Percentiles rank a stretch among this genome's conserved stretches.
Evolutionary conservation across 2,329 filamentous ascomycete species (phyloP).

Genomic region (Trichoderma breve): DNA sequence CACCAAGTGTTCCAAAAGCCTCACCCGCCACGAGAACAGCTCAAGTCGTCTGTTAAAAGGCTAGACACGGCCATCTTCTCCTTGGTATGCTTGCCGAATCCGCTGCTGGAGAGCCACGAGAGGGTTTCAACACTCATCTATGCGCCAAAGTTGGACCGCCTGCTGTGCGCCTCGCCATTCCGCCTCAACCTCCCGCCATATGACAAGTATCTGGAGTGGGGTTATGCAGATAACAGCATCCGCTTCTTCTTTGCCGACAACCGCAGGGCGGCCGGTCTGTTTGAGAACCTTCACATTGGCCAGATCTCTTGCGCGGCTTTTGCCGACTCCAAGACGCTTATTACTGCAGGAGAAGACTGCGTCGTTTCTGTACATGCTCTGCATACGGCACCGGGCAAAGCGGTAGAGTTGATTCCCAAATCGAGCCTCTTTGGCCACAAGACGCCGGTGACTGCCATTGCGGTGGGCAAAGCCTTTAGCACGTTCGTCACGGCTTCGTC

Average conservation of each 20-base stretch:
- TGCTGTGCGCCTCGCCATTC: slow-evolving; percentile 81
- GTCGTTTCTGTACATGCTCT: slow-evolving; percentile 84
- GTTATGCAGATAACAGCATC: slow-evolving; percentile 87
- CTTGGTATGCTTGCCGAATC: slow-evolving; percentile 74
- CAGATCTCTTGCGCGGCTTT: slow-evolving; percentile 82
- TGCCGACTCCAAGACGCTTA: slow-evolving; percentile 83
- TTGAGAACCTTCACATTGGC: slow-evolving; percentile 90
- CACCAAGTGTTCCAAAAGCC: slow-evolving; percentile 86
- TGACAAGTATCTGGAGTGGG: slow-evolving; percentile 94
- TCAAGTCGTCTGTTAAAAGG: slow-evolving; percentile 61
- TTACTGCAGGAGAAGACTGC: slow-evolving; percentile 90
- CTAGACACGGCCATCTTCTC: slow-evolving; percentile 77
- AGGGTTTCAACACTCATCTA: slow-evolving; percentile 76
- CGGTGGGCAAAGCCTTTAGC: slow-evolving; percentile 83
- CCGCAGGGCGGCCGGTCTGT: slow-evolving; percentile 79
- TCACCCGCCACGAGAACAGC: slow-evolving; percentile 73
- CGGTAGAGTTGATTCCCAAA: slow-evolving; percentile 74
- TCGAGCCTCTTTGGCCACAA: slow-evolving; percentile 89
- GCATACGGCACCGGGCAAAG: slow-evolving; percentile 58
- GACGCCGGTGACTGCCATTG: slow-evolving; percentile 75
- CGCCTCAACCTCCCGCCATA: slow-evolving; percentile 86
- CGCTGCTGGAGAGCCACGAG: slow-evolving; percentile 74
- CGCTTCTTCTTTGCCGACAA: slow-evolving; percentile 86
- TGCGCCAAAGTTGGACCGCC: slow-evolving; percentile 73
- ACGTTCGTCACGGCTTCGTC: slow-evolving; percentile 79